Percentiles rank a stretch among this genome's conserved stretches.
Evolutionary conservation across 2,329 filamentous ascomycete genomes (phyloP).

Genomic region (Dryadomyces sulphureus): DNA sequence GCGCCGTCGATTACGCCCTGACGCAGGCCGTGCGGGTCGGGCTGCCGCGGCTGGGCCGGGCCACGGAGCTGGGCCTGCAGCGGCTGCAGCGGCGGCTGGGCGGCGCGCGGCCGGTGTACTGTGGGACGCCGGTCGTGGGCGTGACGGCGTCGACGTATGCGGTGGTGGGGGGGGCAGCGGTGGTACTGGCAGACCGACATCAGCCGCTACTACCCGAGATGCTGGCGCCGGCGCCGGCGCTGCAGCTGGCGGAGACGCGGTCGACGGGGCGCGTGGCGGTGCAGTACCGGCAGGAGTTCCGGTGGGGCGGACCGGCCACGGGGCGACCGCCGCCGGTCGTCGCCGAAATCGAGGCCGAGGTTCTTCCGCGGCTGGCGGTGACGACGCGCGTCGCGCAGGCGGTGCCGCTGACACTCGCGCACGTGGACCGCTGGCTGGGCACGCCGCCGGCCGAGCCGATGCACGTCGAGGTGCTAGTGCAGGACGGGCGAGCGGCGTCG

Average conservation of each 20-base stretch:
- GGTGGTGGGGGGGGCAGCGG: slow-evolving; percentile 12
- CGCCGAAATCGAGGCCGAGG: slow-evolving; percentile 22
- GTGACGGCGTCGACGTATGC: slow-evolving; percentile 26
- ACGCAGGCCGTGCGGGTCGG: slow-evolving; percentile 22
- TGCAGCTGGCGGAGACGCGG: slow-evolving; percentile 22
- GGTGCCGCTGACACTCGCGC: background rate
- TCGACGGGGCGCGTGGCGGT: slow-evolving; percentile 23
- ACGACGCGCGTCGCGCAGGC: slow-evolving; percentile 19
- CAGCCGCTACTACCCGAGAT: slow-evolving; percentile 23
- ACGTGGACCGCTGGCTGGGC: background rate
- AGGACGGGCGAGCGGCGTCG: slow-evolving; percentile 1
- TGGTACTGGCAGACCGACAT: slow-evolving; percentile 22
- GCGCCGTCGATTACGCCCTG: slow-evolving; percentile 24
- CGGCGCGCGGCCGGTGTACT: slow-evolving; percentile 5
- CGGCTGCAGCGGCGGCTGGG: slow-evolving; percentile 6
- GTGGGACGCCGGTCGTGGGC: slow-evolving; percentile 20
- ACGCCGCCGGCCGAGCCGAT: slow-evolving; percentile 14
- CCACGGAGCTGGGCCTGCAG: slow-evolving; percentile 7
- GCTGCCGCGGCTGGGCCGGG: slow-evolving; percentile 18
- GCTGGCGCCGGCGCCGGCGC: slow-evolving; percentile 20
- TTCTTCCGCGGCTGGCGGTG: slow-evolving; percentile 22
- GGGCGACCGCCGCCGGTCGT: slow-evolving; percentile 11
- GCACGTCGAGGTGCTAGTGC: slow-evolving; percentile 20
- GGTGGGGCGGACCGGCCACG: slow-evolving; percentile 5
- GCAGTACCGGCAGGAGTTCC: slow-evolving; percentile 24